Evolutionary conservation across 305 asterid genomes (phyloP).

Genomic region (Rubia peregrina): DNA sequence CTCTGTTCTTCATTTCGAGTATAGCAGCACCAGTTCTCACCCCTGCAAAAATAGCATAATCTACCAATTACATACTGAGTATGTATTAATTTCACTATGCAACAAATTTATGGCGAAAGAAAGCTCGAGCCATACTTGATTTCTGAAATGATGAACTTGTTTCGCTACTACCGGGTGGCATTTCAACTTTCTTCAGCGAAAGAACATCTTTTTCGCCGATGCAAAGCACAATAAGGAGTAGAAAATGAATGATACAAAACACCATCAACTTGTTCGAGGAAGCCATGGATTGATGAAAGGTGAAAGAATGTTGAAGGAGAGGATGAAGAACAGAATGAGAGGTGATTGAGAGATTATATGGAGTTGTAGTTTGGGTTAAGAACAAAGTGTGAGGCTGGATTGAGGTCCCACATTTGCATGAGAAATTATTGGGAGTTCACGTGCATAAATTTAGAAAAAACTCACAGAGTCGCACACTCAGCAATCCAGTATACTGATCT

Average conservation of each 20-base stretch:
- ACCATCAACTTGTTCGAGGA: slow-evolving; percentile 16
- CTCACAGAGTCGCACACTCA: background rate
- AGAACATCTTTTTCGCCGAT: slow-evolving; percentile 38
- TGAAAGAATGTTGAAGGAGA: background rate
- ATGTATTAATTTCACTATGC: background rate
- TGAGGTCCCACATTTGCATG: slow-evolving; percentile 72
- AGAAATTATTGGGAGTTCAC: slow-evolving; percentile 91
- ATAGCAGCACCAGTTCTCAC: slow-evolving; percentile 50
- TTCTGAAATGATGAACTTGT: slow-evolving; percentile 31
- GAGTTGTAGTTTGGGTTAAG: slow-evolving; percentile 52
- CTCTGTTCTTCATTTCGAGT: slow-evolving; percentile 65
- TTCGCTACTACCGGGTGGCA: slow-evolving; percentile 13
- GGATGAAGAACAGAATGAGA: background rate
- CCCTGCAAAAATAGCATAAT: slow-evolving; percentile 31
- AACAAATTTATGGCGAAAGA: background rate
- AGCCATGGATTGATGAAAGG: slow-evolving; percentile 3
- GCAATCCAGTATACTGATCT: background rate
- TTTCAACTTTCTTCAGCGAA: slow-evolving; percentile 32
- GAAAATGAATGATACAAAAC: slow-evolving; percentile 15
- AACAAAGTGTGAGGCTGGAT: slow-evolving; percentile 67
- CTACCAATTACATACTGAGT: background rate
- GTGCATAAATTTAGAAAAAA: slow-evolving; percentile 36
- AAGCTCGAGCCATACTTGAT: slow-evolving; percentile 37
- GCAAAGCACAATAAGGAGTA: slow-evolving; percentile 11
- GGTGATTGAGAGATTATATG: slow-evolving; percentile 35